These are phyloP conservation scores for Rhytidiadelphus loreus DNA, from an alignment of 225 moss, liverwort and hornwort genomes.

Conservation along the genomic window DNA sequence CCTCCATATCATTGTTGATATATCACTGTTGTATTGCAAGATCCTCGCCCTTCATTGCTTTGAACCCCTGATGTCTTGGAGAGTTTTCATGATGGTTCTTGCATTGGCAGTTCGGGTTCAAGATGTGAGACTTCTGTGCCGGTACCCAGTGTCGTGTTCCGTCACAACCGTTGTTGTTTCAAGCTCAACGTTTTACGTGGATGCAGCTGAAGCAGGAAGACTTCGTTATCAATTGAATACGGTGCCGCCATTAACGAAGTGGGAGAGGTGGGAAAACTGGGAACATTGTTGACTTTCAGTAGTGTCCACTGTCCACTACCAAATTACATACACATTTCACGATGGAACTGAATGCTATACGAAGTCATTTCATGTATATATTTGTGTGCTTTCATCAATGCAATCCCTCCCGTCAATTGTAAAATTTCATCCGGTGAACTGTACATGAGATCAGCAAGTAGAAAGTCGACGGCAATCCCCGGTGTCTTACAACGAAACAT, in stretches of 20 bases:
- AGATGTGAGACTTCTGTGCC: neutral
- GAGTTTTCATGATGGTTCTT: neutral
- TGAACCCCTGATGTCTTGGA: neutral
- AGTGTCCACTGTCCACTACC: no score
- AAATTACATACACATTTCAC: neutral
- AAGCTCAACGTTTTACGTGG: neutral
- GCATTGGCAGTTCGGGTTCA: neutral
- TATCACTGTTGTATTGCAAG: neutral
- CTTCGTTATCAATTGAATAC: neutral
- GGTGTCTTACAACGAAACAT: neutral
- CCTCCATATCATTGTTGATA: neutral
- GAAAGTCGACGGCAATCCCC: no score
- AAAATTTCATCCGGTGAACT: no score
- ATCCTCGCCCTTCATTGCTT: neutral
- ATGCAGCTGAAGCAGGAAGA: neutral
- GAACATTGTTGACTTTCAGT: neutral
- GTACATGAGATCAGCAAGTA: no score
- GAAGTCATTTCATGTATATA: neutral
- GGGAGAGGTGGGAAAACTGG: neutral
- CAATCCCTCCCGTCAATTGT: neutral
- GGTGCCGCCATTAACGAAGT: neutral
- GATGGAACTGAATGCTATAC: no score
- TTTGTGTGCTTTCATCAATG: neutral
- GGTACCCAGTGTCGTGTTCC: neutral
- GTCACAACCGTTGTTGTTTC: neutral